A percentile compares a stretch with the other conserved stretches of the same genome.
phyloP scores from a whole-genome alignment of 257 asterid genomes.

The Ocimum tenuiflorum region DNA sequence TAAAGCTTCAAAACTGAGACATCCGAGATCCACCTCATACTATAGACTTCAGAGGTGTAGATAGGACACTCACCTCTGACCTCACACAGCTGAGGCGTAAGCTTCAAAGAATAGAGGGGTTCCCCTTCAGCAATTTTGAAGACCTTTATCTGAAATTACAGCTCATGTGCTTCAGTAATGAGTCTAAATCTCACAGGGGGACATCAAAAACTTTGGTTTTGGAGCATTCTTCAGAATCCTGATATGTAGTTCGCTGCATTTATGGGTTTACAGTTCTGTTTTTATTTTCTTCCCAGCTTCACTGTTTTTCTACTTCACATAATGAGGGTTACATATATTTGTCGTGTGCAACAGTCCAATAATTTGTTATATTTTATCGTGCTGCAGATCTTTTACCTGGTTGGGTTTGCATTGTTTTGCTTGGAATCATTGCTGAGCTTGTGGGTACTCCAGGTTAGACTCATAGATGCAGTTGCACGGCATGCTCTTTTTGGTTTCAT shows the following conservation, averaged over 20 bases:
- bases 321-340: background rate
- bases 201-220: background rate
- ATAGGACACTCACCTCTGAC: too few species aligned
- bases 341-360: background rate
- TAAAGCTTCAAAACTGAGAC: too few species aligned
- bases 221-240: background rate
- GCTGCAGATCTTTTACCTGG: slow-evolving; percentile 76
- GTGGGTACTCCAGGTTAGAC: slow-evolving; percentile 89
- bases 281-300: background rate
- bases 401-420: slow-evolving; percentile 87
- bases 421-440: slow-evolving; percentile 74
- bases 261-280: background rate
- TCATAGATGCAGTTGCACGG: too few species aligned
- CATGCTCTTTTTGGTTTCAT: too few species aligned
- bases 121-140: too few species aligned
- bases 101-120: too few species aligned
- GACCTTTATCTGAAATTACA: background rate
- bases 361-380: background rate
- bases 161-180: background rate
- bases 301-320: background rate
- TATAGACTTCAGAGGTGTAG: too few species aligned
- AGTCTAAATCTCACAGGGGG: background rate
- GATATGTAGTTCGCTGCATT: background rate
- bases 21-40: too few species aligned
- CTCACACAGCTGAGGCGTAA: too few species aligned